Percentiles rank a stretch among this genome's conserved stretches.
phyloP scores from a whole-genome alignment of 176 grass and related monocot genomes.

The Miscanthus lutarioriparius region DNA sequence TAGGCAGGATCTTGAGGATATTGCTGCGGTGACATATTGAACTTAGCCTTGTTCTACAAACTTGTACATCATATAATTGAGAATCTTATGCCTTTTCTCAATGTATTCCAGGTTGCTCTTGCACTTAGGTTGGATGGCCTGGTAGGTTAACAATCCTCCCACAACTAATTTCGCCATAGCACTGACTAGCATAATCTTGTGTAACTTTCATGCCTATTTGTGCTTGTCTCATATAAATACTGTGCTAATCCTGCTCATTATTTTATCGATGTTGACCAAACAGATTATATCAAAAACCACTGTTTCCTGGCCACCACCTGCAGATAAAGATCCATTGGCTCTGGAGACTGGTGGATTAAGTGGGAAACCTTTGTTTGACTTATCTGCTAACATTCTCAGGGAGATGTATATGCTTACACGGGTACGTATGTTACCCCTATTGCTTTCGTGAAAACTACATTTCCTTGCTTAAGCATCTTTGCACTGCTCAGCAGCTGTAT shows the following conservation, averaged over 20 bases:
- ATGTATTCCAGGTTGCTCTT: conserved; percentile 78
- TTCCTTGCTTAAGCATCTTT: conserved; percentile 22
- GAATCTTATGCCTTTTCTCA: conserved; percentile 44
- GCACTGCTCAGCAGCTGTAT: conserved; percentile 15
- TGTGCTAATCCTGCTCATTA: conserved; percentile 28
- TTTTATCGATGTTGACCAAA: not conserved
- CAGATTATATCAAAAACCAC: conserved; percentile 99
- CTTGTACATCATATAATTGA: not conserved
- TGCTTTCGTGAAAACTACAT: conserved; percentile 20
- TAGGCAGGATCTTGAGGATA: conserved; percentile 96
- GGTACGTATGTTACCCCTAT: conserved; percentile 39
- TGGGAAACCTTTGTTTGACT: conserved; percentile 88
- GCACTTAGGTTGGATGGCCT: conserved; percentile 87
- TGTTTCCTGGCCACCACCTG: conserved; percentile 72
- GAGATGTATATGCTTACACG: conserved; percentile 92
- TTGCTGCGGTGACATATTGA: conserved; percentile 67
- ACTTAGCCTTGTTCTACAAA: conserved; percentile 29
- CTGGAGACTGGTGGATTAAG: conserved; percentile 93
- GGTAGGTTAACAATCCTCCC: conserved; percentile 52
- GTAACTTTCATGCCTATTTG: conserved; percentile 18
- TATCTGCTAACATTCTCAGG: conserved; percentile 79
- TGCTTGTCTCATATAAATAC: conserved; percentile 4
- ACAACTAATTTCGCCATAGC: not conserved
- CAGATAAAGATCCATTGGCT: conserved; percentile 63
- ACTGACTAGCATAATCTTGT: conserved; percentile 4